phyloP scores from a whole-genome alignment of 768 basidiomycete species.

The Auriscalpium microsporum region DNA sequence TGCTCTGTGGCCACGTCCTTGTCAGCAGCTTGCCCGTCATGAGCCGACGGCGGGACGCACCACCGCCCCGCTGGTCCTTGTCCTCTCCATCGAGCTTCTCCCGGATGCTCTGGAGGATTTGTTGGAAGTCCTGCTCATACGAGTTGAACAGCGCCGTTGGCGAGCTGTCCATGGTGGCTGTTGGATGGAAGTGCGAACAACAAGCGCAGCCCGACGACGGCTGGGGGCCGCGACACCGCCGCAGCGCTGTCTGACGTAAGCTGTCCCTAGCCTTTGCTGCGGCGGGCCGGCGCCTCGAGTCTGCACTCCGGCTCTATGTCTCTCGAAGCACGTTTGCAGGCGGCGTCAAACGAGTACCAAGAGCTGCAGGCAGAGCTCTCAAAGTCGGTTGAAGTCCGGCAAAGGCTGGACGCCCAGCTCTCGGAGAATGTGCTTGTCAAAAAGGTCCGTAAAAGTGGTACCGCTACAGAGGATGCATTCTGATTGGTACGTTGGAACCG shows the following conservation, averaged over 20 bases:
- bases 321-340: conserved; percentile 53
- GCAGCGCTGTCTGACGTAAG: too few relatives aligned
- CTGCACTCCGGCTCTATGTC: conserved; percentile 31
- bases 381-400: conserved; percentile 67
- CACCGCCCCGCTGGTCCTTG: conserved; percentile 63
- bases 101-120: conserved; percentile 66
- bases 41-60: conserved; percentile 16
- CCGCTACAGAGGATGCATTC: background rate
- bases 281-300: background rate
- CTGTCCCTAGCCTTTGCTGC: too few relatives aligned
- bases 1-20: conserved; percentile 45
- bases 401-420: conserved; percentile 82
- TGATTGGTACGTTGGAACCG: background rate
- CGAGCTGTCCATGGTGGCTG: conserved; percentile 60
- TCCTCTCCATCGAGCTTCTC: conserved; percentile 70
- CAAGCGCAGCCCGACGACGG: too few relatives aligned
- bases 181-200: too few relatives aligned
- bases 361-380: conserved; percentile 72
- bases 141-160: conserved; percentile 83
- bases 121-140: conserved; percentile 88
- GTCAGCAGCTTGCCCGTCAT: background rate
- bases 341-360: conserved; percentile 66
- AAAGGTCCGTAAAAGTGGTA: conserved; percentile 40
- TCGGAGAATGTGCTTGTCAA: conserved; percentile 90
- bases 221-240: too few relatives aligned